phyloP scores from a whole-genome alignment of 2,329 filamentous ascomycete species.

The Colletotrichum magnum region DNA sequence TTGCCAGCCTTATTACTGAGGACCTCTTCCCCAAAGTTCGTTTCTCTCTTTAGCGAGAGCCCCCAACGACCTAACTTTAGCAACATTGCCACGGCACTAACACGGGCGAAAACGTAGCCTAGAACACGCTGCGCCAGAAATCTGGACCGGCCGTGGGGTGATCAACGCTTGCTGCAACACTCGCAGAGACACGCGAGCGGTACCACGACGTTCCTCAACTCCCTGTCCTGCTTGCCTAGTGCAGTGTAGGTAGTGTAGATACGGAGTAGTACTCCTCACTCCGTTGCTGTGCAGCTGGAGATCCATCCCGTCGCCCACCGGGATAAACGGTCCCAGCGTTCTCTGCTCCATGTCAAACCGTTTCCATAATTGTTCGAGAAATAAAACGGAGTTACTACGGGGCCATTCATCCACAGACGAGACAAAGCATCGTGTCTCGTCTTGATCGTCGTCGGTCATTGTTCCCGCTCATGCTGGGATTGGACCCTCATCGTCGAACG shows the following conservation, averaged over 20 bases:
- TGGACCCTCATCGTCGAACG: conserved; percentile 14
- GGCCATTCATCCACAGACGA: conserved; percentile 16
- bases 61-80: conserved; percentile 36
- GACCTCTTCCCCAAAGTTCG: conserved; percentile 13
- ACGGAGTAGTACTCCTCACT: too few species aligned
- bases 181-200: conserved; percentile 11
- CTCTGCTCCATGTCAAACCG: conserved; percentile 1
- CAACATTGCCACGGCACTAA: conserved; percentile 30
- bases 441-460: conserved; percentile 34
- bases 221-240: too few species aligned
- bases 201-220: neutral
- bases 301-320: too few species aligned
- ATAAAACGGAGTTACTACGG: conserved; percentile 27
- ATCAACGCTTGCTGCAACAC: conserved; percentile 28
- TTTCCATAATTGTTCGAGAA: conserved; percentile 19
- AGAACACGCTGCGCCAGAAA: conserved; percentile 33
- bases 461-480: conserved; percentile 2
- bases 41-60: conserved; percentile 19
- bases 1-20: conserved; percentile 7
- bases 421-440: conserved; percentile 36
- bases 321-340: too few species aligned
- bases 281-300: too few species aligned
- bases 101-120: conserved; percentile 23
- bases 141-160: conserved; percentile 25
- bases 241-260: too few species aligned